Evolutionary conservation across 164 flowering plant genomes (phyloP).

Genomic region (Aristolochia contorta): DNA sequence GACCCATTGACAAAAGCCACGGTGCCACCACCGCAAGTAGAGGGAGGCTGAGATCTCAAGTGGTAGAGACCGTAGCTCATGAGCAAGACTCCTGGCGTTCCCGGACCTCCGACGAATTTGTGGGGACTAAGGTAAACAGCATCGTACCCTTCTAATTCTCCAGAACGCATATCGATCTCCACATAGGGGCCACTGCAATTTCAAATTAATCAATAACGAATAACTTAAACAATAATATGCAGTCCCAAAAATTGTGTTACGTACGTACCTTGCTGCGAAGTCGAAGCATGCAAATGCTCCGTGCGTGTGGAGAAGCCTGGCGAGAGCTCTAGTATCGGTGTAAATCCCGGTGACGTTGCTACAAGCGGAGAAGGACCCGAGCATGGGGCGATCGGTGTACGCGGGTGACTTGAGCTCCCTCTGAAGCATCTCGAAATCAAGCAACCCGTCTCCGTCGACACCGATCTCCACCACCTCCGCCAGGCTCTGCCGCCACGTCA

Average conservation of each 20-base stretch:
- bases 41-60: conserved; percentile 41
- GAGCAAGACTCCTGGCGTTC: conserved; percentile 49
- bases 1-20: conserved; percentile 60
- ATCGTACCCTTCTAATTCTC: conserved; percentile 70
- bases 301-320: conserved; percentile 49
- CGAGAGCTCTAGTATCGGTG: conserved; percentile 41
- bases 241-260: too few species aligned
- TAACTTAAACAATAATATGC: too few species aligned
- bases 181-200: conserved; percentile 46
- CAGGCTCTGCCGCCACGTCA: conserved; percentile 22
- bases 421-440: conserved; percentile 41
- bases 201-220: too few species aligned
- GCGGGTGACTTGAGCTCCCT: conserved; percentile 22
- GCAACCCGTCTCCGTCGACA: conserved; percentile 29
- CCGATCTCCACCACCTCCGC: conserved; percentile 30
- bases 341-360: conserved; percentile 67
- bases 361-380: conserved; percentile 85
- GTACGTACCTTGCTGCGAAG: conserved; percentile 18
- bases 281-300: conserved; percentile 82
- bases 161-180: conserved; percentile 59
- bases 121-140: conserved; percentile 70
- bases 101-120: conserved; percentile 84
- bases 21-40: conserved; percentile 79
- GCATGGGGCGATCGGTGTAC: conserved; percentile 37
- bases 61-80: conserved; percentile 50